Percentiles rank a stretch among this genome's conserved stretches.
These are phyloP conservation scores for Phytophthora citricola DNA, from an alignment of 352 stramenopile species.

Conservation along the genomic window DNA sequence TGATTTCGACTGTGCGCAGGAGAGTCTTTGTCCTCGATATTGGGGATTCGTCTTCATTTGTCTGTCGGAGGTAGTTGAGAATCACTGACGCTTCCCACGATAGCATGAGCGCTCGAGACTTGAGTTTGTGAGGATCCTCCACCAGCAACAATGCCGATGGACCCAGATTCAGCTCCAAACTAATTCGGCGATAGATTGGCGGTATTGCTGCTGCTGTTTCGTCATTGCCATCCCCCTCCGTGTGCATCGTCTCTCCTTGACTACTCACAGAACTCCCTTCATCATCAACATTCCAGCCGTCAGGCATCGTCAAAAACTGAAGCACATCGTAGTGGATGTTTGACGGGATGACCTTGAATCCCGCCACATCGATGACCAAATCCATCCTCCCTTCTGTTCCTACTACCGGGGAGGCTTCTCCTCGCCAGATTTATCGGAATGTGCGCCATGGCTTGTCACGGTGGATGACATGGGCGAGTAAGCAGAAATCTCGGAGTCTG, in stretches of 20 bases:
- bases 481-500: conserved; percentile 43
- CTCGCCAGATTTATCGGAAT: conserved; percentile 26
- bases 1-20: conserved; percentile 51
- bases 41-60: conserved; percentile 43
- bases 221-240: conserved; percentile 17
- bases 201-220: conserved; percentile 9
- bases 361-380: conserved; percentile 71
- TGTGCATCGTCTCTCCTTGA: conserved; percentile 12
- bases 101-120: conserved; percentile 82
- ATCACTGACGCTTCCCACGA: conserved; percentile 77
- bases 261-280: conserved; percentile 27
- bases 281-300: conserved; percentile 32
- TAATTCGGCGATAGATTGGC: conserved; percentile 53
- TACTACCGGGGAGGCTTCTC: conserved; percentile 18
- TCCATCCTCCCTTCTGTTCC: conserved; percentile 61
- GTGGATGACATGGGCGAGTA: conserved; percentile 41
- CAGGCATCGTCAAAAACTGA: conserved; percentile 62
- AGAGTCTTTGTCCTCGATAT: conserved; percentile 27
- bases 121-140: conserved; percentile 70
- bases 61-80: conserved; percentile 65
- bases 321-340: conserved; percentile 86
- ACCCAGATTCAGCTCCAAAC: conserved; percentile 67
- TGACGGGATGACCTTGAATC: conserved; percentile 81
- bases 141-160: conserved; percentile 76
- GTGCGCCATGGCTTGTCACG: conserved; percentile 15